phyloP scores from a whole-genome alignment of 352 stramenopile genomes.

The Nothophytophthora sp. region DNA sequence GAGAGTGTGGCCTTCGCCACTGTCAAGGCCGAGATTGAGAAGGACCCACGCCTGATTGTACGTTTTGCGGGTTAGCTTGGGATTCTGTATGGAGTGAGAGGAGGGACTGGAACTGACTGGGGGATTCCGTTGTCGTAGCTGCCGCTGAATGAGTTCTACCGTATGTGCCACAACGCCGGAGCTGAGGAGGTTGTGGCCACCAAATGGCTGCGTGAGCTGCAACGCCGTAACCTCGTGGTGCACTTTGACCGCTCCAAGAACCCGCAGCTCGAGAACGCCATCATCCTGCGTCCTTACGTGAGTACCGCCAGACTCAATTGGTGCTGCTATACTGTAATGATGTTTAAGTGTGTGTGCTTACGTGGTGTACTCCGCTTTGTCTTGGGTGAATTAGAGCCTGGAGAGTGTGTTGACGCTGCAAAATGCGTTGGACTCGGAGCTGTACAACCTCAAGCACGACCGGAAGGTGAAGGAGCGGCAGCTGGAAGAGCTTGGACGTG shows the following conservation, averaged over 20 bases:
- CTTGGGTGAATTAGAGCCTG: conserved; percentile 41
- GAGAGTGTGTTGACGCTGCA: conserved; percentile 71
- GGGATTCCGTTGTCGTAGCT: conserved; percentile 39
- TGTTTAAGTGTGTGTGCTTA: background rate
- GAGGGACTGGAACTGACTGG: background rate
- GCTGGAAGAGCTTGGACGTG: conserved; percentile 38
- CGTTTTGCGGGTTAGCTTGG: conserved; percentile 17
- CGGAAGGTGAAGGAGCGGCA: conserved; percentile 56
- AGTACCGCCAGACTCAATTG: conserved; percentile 11
- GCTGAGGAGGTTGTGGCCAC: conserved; percentile 68
- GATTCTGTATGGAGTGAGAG: background rate
- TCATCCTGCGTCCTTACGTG: conserved; percentile 75
- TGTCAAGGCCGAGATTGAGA: conserved; percentile 65
- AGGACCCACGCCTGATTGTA: conserved; percentile 55
- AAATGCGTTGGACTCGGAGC: conserved; percentile 73
- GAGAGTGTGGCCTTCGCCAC: conserved; percentile 67
- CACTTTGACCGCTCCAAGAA: conserved; percentile 76
- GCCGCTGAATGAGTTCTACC: conserved; percentile 71
- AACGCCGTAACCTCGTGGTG: conserved; percentile 73
- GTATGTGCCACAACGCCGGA: conserved; percentile 69
- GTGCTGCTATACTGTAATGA: background rate
- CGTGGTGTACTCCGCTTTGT: background rate
- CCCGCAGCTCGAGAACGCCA: conserved; percentile 60
- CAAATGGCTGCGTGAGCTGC: conserved; percentile 78
- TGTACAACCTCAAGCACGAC: conserved; percentile 75